Conservation (phyloP, 345 rosid species). For the Microcos paniculata region DNA sequence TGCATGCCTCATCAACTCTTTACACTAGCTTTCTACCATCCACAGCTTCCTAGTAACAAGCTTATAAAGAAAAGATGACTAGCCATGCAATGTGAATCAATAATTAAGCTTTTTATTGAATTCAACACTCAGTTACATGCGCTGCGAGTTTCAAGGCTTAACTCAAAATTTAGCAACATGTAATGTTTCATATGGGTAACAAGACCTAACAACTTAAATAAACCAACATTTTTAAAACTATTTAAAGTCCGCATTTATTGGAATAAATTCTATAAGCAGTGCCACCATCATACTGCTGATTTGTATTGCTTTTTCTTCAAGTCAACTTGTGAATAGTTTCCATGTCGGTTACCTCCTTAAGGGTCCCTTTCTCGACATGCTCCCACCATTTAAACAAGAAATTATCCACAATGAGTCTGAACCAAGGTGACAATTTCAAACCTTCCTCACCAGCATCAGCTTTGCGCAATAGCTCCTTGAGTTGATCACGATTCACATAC, state of each 20-base stretch:
- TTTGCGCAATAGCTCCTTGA: slow-evolving; percentile 82
- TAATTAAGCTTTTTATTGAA: background rate
- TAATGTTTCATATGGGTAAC: background rate
- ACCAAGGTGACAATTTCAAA: slow-evolving; percentile 91
- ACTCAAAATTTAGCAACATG: background rate
- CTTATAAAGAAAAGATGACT: background rate
- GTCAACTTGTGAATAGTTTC: slow-evolving; percentile 71
- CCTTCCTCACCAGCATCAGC: slow-evolving; percentile 87
- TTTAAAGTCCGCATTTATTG: slow-evolving; percentile 6
- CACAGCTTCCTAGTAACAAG: no score
- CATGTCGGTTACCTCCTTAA: slow-evolving; percentile 69
- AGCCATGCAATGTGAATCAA: background rate
- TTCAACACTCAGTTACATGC: background rate
- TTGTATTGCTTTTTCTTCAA: slow-evolving; percentile 14
- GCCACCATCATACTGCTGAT: background rate
- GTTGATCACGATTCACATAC: slow-evolving; percentile 74
- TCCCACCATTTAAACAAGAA: slow-evolving; percentile 99
- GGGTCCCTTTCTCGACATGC: slow-evolving; percentile 70
- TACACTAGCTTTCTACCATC: no score
- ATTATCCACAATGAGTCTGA: slow-evolving; percentile 88
- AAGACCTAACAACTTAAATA: background rate
- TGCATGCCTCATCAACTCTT: no score
- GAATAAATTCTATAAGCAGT: background rate
- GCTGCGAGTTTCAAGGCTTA: background rate
- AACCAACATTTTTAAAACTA: background rate